Percentiles rank a stretch among this genome's conserved stretches.
Evolutionary conservation across 2,329 filamentous ascomycete genomes (phyloP).

Genomic region (Fusarium brachygibbosum): DNA sequence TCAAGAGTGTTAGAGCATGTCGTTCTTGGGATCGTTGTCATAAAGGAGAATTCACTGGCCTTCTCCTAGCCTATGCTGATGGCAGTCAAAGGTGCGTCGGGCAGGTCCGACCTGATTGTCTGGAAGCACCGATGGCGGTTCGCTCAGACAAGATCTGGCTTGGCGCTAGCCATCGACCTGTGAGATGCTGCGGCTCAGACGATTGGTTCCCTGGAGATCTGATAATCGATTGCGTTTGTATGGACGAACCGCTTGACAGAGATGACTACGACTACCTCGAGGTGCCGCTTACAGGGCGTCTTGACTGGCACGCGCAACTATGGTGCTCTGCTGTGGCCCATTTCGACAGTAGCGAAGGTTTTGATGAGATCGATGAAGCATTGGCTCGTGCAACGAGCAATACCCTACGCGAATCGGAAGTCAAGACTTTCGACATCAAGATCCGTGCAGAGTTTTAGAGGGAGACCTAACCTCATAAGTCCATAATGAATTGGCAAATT

Average conservation of each 20-base stretch:
- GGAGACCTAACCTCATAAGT: no score
- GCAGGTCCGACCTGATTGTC: not conserved
- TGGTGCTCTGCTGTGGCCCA: not conserved
- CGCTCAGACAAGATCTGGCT: not conserved
- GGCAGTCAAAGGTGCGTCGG: constrained; percentile 1
- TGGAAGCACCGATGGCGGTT: not conserved
- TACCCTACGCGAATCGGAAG: fast-evolving
- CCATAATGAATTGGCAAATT: no score
- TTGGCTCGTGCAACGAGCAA: not conserved
- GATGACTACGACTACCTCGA: fast-evolving
- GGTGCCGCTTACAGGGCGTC: not conserved
- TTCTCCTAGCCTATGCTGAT: not conserved
- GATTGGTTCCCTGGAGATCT: not conserved
- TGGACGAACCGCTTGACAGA: fast-evolving
- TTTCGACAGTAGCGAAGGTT: not conserved
- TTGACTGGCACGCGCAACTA: not conserved
- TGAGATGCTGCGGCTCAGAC: fast-evolving
- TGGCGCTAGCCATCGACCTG: not conserved
- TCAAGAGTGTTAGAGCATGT: not conserved
- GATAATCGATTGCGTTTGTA: fast-evolving
- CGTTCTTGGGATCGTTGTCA: fast-evolving
- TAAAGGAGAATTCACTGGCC: not conserved
- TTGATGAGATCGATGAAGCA: not conserved
- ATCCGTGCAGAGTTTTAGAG: no score
- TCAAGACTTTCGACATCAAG: not conserved